Percentiles rank a stretch among this genome's conserved stretches.
Conservation (phyloP, 1,284 basidiomycete genomes). For the Fomitopsis palustris region DNA sequence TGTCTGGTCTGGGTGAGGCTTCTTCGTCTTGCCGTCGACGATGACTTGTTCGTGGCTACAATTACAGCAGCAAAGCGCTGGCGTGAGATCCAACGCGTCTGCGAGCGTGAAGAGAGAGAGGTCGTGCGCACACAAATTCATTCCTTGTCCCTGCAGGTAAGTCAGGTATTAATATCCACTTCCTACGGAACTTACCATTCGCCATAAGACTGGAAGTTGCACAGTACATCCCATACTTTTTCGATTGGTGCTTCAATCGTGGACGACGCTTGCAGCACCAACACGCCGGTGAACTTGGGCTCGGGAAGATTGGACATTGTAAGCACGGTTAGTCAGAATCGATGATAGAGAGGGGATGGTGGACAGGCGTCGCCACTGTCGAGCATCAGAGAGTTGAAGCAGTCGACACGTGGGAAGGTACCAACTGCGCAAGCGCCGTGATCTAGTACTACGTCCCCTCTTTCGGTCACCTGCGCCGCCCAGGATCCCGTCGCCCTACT, state of each 20-base stretch:
- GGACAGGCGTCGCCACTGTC: too few species aligned
- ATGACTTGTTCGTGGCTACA: constrained; percentile 53
- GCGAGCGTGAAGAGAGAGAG: not conserved
- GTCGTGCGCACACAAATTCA: constrained; percentile 51
- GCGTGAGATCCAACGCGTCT: not conserved
- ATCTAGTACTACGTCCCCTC: too few species aligned
- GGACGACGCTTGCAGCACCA: constrained; percentile 35
- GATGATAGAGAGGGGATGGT: too few species aligned
- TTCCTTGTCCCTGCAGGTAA: constrained; percentile 43
- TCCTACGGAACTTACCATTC: constrained; percentile 39
- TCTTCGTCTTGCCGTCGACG: constrained; percentile 36
- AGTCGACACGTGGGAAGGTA: too few species aligned
- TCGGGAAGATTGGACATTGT: constrained; percentile 14
- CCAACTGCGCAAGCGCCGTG: too few species aligned
- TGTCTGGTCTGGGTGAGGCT: constrained; percentile 44
- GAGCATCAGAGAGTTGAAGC: too few species aligned
- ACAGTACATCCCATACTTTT: constrained; percentile 44
- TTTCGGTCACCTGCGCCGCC: too few species aligned
- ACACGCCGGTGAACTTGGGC: constrained; percentile 26
- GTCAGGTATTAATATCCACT: not conserved
- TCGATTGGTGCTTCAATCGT: constrained; percentile 45
- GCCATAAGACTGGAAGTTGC: constrained; percentile 46
- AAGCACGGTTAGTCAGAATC: not conserved
- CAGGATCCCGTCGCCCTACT: too few species aligned
- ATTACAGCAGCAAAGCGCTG: not conserved